Percentiles rank a stretch among this genome's conserved stretches.
phyloP scores from a whole-genome alignment of 306 rosid genomes.

The Delonix regia region DNA sequence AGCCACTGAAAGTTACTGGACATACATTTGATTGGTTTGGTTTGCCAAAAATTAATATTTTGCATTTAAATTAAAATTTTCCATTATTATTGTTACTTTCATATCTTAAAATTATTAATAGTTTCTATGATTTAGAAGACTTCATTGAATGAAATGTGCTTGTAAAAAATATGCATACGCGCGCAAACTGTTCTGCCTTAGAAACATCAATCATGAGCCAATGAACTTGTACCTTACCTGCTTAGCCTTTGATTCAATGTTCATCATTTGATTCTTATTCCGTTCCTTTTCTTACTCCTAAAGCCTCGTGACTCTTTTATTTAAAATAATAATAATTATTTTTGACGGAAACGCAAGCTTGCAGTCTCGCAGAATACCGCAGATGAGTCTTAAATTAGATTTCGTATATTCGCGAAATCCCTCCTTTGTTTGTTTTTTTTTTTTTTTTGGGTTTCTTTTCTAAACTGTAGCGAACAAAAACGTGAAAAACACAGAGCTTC shows the following conservation, averaged over 20 bases:
- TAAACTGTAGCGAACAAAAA: not conserved
- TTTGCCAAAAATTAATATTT: too few species aligned
- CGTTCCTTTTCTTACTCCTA: not conserved
- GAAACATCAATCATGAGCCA: not conserved
- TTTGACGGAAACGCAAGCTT: not conserved
- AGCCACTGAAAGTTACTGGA: too few species aligned
- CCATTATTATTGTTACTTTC: not conserved
- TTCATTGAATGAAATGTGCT: not conserved
- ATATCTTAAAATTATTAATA: not conserved
- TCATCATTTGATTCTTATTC: not conserved
- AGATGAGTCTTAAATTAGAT: not conserved
- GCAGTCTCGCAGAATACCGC: not conserved
- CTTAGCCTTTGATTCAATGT: not conserved
- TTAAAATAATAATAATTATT: too few species aligned
- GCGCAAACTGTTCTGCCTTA: not conserved
- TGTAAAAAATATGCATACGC: not conserved
- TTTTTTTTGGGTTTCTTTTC: too few species aligned
- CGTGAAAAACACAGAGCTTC: not conserved
- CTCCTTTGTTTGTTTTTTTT: not conserved
- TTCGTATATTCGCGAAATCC: not conserved
- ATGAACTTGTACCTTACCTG: not conserved
- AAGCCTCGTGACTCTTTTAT: not conserved
- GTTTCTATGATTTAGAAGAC: not conserved
- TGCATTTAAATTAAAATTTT: not conserved
- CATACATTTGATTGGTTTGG: not conserved